Evolutionary conservation across 1,139 yeast genomes (phyloP), one percentile per base, ranked within the genome.

Genomic region (Fermentozyma sake): DNA sequence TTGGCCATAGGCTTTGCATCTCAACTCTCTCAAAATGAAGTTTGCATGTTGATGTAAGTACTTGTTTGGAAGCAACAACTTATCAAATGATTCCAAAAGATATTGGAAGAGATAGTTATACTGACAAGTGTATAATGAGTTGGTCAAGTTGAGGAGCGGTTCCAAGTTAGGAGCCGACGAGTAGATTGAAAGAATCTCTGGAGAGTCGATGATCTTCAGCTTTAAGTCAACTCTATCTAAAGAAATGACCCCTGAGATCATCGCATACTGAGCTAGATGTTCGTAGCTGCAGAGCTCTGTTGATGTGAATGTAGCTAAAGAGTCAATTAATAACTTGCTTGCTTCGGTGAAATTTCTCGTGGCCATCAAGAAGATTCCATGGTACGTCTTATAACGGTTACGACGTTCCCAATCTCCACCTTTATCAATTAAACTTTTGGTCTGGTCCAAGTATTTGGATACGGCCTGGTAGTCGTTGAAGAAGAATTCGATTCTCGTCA

Each of bases 371-470:
- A 85, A 85, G 30, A 91, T 71, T 13, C 98, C 98, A 38, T 75
- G 62, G 59, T 91, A 93, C 6, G 97, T 86, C 62, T 93, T 91
- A 66, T 76, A 86, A 44, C 96, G 69, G 61, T 93, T 91, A 50
- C 96, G 78, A 56, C 98, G 84, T 60, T 93, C 98, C 98, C 99
- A 91, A 55, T 91, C 99, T 34, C 98, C 98, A 29, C 98, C 98
- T 48, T 86, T 82, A 47, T 91, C 98, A 48, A 91, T 86, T 50
- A 85, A 65, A 23, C 63, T 52, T 48, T 82, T 77, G 21, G 81
- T 76, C 42, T 79, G 79, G 32, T 82, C 94, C 46, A 93, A 70
- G 50, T 81, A 79, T 46, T 79, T 77, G 34, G 79, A 72, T 24
- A 84, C 83, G 41, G 74, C 75, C 9, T 63, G 61, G 48, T 77